Evolutionary conservation across 345 rosid species (phyloP), one percentile per base, ranked within the genome.

Genomic region (Kernera saxatilis): DNA sequence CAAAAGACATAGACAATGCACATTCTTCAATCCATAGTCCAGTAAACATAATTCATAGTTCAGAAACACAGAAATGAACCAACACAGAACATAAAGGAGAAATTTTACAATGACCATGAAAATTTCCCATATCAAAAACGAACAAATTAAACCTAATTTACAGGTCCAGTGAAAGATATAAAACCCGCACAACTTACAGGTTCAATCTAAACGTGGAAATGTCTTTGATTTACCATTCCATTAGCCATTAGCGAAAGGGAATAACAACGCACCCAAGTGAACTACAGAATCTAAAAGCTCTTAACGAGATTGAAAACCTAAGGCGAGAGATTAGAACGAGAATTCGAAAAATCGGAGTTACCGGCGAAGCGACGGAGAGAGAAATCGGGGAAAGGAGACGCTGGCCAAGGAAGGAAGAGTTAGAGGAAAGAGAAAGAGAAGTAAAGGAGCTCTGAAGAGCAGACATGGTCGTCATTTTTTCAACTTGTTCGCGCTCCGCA

Each of bases 371-470:
- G 55, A 30, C 72, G 77, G 77, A 75, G 70, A 69, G 84, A 74
- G 64, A 41, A 67, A 77, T 73, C 44, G 80, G 77, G 26, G 74
- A 78, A 40, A 81, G 41, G 50, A 90, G 83, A 69, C 92, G 86
- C 63, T 86, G 93, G 39, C 96, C 96, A 21, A 85, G 67, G 81
- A 88, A 87, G 21, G 94, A 85, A 44, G 96, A 85, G 71, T 43
- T 82, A 1, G 96, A 75, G 18, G 87, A 72, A 13, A 84, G 7
- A 15, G 92, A 90, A 19, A 90, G 90, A 22, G 90, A 78, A 4
- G 82, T 59, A 73, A 92, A 80, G 27, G 98, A 81, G 82, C 85
- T 82, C 66, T 93, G 98, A 71, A 88, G 89, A 30, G 87, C 84
- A 84, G 88, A 82, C 88, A 82, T 80, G 37, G 93, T 89, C 70